Evolutionary conservation across 441 rosid species (phyloP).

Genomic region (Omphalea diandra): DNA sequence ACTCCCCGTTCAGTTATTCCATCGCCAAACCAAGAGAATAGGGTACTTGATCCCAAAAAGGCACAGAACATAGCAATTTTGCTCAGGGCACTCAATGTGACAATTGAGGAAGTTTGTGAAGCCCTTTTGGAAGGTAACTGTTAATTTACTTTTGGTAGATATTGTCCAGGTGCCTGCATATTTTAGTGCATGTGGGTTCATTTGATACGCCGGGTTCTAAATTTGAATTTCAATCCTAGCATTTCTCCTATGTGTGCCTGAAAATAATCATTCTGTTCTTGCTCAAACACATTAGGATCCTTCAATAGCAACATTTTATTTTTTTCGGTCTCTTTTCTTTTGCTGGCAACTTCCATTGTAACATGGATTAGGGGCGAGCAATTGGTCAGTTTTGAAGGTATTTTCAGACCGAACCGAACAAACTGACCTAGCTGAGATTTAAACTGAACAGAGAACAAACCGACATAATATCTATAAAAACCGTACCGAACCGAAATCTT

Average conservation of each 20-base stretch:
- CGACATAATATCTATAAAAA: too few relatives aligned
- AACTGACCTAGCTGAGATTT: too few relatives aligned
- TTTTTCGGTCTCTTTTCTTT: not conserved
- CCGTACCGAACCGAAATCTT: too few relatives aligned
- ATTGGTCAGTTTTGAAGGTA: too few relatives aligned
- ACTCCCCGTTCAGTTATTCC: constrained; percentile 60
- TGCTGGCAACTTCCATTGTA: not conserved
- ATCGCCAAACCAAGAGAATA: constrained; percentile 54
- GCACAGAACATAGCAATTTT: constrained; percentile 89
- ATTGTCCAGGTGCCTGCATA: not conserved
- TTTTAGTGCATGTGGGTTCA: not conserved
- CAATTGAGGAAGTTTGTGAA: constrained; percentile 93
- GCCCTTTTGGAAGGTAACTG: constrained; percentile 87
- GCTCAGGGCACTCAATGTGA: constrained; percentile 82
- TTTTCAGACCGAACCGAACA: too few relatives aligned
- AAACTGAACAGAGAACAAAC: too few relatives aligned
- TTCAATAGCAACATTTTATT: not conserved
- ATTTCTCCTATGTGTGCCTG: not conserved
- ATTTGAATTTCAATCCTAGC: not conserved
- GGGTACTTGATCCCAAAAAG: constrained; percentile 88
- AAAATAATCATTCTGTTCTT: not conserved
- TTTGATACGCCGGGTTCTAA: not conserved
- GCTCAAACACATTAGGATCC: not conserved
- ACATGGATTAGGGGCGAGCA: too few relatives aligned
- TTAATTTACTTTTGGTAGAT: constrained; percentile 11